Percentiles rank a stretch among this genome's conserved stretches.
Evolutionary conservation across 208 protist genomes (phyloP).

Genomic region (Leishmania martiniquensis): DNA sequence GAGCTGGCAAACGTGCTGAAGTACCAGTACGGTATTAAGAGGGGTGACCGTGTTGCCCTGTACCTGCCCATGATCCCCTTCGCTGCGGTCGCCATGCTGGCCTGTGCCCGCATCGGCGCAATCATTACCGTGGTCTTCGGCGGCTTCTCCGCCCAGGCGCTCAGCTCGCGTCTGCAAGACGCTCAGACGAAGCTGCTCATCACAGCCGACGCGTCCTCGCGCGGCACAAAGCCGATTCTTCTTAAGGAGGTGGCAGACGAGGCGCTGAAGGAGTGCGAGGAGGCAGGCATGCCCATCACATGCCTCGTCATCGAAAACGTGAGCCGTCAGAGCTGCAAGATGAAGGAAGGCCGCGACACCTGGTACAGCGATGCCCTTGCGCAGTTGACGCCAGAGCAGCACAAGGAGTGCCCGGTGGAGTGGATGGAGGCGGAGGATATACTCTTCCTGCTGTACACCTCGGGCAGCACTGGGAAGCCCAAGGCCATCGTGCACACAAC

Average conservation of each 20-base stretch:
- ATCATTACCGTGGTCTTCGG: conserved; percentile 84
- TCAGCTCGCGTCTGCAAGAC: conserved; percentile 70
- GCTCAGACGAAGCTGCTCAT: conserved; percentile 69
- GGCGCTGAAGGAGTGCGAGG: conserved; percentile 59
- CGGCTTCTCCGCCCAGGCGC: conserved; percentile 74
- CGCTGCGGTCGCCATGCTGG: conserved; percentile 94
- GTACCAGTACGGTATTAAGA: conserved; percentile 80
- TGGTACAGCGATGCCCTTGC: conserved; percentile 70
- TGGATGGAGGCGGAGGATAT: conserved; percentile 95
- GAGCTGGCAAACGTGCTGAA: conserved; percentile 92
- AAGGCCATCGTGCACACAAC: conserved; percentile 97
- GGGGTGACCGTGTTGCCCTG: conserved; percentile 95
- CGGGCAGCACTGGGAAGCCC: conserved; percentile 97
- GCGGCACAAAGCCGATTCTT: conserved; percentile 87
- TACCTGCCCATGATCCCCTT: conserved; percentile 98
- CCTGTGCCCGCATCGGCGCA: conserved; percentile 97
- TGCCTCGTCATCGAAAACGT: conserved; percentile 67
- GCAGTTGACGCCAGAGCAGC: conserved; percentile 34
- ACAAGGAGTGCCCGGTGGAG: conserved; percentile 71
- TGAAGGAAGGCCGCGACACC: conserved; percentile 65
- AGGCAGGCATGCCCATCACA: conserved; percentile 14
- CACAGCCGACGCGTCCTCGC: conserved; percentile 77
- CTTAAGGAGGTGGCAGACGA: conserved; percentile 91
- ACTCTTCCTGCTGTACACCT: conserved; percentile 98
- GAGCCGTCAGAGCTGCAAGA: conserved; percentile 45